Evolutionary conservation across 1,284 basidiomycete genomes (phyloP).

Genomic region (Cystobasidiaceae sp.): DNA sequence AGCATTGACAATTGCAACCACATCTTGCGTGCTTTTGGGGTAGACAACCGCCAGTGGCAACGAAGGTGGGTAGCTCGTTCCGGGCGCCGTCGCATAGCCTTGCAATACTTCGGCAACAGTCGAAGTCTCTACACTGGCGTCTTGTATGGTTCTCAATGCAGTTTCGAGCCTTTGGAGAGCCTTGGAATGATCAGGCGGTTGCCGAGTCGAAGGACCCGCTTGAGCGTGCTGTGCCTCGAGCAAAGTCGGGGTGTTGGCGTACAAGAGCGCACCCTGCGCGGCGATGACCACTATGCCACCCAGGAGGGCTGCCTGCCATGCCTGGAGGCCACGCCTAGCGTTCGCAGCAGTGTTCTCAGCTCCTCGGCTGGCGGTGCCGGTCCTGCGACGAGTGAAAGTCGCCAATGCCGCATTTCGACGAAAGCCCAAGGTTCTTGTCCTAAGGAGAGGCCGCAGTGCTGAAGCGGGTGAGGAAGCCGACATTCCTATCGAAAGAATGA

Average conservation of each 20-base stretch:
- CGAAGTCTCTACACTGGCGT: conserved; percentile 19
- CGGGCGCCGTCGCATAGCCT: conserved; percentile 23
- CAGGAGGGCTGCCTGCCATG: conserved; percentile 24
- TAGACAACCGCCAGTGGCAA: conserved; percentile 40
- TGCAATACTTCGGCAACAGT: conserved; percentile 15
- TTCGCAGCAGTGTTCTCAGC: too few relatives aligned
- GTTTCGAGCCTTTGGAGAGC: conserved; percentile 23
- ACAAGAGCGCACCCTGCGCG: conserved; percentile 19
- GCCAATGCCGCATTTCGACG: too few relatives aligned
- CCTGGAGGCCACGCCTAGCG: too few relatives aligned
- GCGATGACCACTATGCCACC: conserved; percentile 8
- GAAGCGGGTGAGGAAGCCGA: too few relatives aligned
- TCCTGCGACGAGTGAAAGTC: too few relatives aligned
- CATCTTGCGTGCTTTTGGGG: conserved; percentile 57
- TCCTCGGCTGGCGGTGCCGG: too few relatives aligned
- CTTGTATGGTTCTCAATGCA: conserved; percentile 5
- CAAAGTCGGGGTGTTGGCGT: not conserved
- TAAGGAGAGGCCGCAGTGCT: too few relatives aligned
- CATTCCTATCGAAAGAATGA: too few relatives aligned
- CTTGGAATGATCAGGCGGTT: too few relatives aligned
- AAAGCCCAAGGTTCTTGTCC: too few relatives aligned
- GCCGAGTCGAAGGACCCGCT: too few relatives aligned
- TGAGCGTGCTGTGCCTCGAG: not conserved
- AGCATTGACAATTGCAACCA: conserved; percentile 59
- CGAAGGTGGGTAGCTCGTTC: conserved; percentile 33